Evolutionary conservation across 2,329 filamentous ascomycete species (phyloP).

Genomic region (Ophiostoma ulmi): DNA sequence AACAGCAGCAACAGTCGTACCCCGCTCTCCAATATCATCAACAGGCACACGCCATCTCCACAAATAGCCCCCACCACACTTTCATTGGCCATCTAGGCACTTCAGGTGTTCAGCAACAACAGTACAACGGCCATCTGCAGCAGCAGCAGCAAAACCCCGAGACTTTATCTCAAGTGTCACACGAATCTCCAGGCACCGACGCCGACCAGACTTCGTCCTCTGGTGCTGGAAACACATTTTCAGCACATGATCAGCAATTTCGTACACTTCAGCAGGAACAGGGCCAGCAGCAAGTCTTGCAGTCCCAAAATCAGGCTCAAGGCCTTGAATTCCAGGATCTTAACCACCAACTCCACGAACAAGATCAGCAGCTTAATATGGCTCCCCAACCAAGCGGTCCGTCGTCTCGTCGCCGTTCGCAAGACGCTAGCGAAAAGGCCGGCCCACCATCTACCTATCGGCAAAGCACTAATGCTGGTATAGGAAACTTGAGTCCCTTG

Average conservation of each 20-base stretch:
- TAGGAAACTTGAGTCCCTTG: constrained; percentile 38
- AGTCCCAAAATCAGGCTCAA: constrained; percentile 20
- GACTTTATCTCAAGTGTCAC: constrained; percentile 57
- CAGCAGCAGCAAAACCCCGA: constrained; percentile 48
- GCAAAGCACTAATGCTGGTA: constrained; percentile 37
- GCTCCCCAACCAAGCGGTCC: constrained; percentile 42
- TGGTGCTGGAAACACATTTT: constrained; percentile 32
- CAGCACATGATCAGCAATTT: constrained; percentile 34
- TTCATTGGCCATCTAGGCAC: constrained; percentile 32
- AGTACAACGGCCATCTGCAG: constrained; percentile 26
- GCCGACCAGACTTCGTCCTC: constrained; percentile 44
- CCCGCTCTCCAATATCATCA: constrained; percentile 26
- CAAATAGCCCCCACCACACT: constrained; percentile 34
- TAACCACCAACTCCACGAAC: constrained; percentile 9
- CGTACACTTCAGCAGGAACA: constrained; percentile 20
- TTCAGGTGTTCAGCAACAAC: constrained; percentile 31
- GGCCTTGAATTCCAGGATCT: background rate
- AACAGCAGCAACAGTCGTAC: constrained; percentile 35
- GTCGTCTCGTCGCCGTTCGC: constrained; percentile 43
- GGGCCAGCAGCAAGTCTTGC: constrained; percentile 32
- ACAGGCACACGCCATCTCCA: constrained; percentile 26
- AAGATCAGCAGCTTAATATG: constrained; percentile 38
- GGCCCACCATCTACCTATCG: constrained; percentile 47
- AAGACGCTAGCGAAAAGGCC: constrained; percentile 43
- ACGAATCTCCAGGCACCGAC: constrained; percentile 54